Evolutionary conservation across 768 basidiomycete genomes (phyloP).

Genomic region (Xerocomus brunneocitrinus): DNA sequence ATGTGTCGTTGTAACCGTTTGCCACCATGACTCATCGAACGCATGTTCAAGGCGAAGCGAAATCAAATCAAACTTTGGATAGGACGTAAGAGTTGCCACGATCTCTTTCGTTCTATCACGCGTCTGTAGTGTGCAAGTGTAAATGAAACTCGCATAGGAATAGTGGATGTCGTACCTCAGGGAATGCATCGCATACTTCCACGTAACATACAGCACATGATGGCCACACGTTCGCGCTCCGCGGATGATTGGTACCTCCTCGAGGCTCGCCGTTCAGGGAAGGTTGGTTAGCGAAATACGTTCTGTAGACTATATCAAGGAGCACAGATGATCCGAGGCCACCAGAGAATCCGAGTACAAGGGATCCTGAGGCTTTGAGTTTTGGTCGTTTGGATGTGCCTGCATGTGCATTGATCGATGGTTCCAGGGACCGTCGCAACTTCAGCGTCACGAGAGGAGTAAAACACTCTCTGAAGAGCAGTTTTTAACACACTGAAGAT

Average conservation of each 20-base stretch:
- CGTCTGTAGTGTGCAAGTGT: conserved; percentile 35
- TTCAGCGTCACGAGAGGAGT: conserved; percentile 55
- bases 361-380: conserved; percentile 62
- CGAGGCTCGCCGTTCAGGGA: conserved; percentile 28
- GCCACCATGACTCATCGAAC: conserved; percentile 69
- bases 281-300: conserved; percentile 43
- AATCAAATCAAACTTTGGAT: conserved; percentile 52
- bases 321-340: conserved; percentile 72
- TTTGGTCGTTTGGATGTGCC: conserved; percentile 53
- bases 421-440: conserved; percentile 63
- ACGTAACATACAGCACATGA: conserved; percentile 64
- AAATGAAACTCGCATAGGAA: not conserved
- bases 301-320: conserved; percentile 59
- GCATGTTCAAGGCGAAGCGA: conserved; percentile 68
- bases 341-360: conserved; percentile 72
- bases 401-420: conserved; percentile 52
- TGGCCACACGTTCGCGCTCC: conserved; percentile 58
- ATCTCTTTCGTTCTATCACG: conserved; percentile 54
- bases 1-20: conserved; percentile 35
- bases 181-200: conserved; percentile 58
- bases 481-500: not conserved
- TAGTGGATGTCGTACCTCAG: conserved; percentile 44
- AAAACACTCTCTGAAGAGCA: conserved; percentile 55
- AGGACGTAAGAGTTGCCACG: conserved; percentile 40
- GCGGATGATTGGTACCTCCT: conserved; percentile 65